A percentile compares a stretch with the other conserved stretches of the same genome.
These are phyloP conservation scores for Suillus americanus DNA, from an alignment of 768 basidiomycete species.

Conservation along the genomic window DNA sequence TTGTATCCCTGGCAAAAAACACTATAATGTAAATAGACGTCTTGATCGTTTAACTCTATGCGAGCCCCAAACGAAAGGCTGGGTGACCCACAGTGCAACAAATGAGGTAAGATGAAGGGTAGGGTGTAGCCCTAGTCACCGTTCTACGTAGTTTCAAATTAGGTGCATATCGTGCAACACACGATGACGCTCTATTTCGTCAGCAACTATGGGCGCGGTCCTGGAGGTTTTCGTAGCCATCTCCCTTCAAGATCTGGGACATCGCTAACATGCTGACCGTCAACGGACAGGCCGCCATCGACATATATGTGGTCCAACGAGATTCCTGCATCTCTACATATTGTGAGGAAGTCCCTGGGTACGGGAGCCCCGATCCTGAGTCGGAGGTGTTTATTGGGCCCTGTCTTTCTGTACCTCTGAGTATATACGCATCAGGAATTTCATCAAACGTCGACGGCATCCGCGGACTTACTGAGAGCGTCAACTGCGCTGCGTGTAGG, in stretches of 20 bases:
- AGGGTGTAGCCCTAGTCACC: not conserved
- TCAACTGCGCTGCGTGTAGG: slow-evolving; percentile 59
- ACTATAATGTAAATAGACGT: not conserved
- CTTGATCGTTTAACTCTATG: not conserved
- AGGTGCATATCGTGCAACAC: not conserved
- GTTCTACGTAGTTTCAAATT: not conserved
- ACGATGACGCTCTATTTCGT: slow-evolving; percentile 3
- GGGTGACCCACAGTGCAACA: not conserved
- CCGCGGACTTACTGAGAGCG: slow-evolving; percentile 47
- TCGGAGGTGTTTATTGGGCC: slow-evolving; percentile 47
- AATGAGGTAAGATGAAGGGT: not conserved
- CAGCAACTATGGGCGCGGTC: not conserved
- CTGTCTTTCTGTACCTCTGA: slow-evolving; percentile 49
- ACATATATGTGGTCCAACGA: slow-evolving; percentile 35
- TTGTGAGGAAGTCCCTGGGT: slow-evolving; percentile 51
- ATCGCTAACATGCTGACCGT: slow-evolving; percentile 38
- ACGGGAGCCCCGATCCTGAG: slow-evolving; percentile 58
- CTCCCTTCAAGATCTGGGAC: slow-evolving; percentile 40
- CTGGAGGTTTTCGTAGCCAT: slow-evolving; percentile 22
- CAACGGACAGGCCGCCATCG: slow-evolving; percentile 46
- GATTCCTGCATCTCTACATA: slow-evolving; percentile 50
- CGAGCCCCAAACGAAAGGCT: not conserved
- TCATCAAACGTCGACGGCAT: not conserved
- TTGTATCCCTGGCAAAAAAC: not conserved
- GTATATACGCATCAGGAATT: slow-evolving; percentile 4